Base-by-base conservation (phyloP, 768 basidiomycete genomes). In the Lentinus tigrinus region DNA sequence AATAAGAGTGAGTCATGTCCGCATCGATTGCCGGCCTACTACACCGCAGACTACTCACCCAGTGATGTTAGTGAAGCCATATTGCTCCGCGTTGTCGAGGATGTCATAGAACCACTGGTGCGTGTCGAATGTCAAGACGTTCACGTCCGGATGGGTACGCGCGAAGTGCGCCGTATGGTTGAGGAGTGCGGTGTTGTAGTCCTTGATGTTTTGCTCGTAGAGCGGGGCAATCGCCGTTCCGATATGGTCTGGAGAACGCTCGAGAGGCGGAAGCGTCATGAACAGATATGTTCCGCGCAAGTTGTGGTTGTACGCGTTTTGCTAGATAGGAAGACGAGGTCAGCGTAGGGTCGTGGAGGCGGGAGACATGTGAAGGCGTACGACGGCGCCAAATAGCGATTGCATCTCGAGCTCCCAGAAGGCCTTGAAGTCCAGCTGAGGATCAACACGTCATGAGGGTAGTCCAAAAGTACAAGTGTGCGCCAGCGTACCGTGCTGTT, bases 401-500 rank as follows among this genome's bases (percentile, higher is more conserved):
- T 57, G 57, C 75, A 81, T 80, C 57, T 82, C 80, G 11, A 55
- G 61, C 50, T 77, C 73, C 79, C 80, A 82, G 65, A 82, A 82
- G 4, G 74, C 73, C 36, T 70, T 66, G 61, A 77, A 82, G 66
- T 81, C 72, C 39, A 82, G 81, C 81, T 81, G 48, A 6, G 26
- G 11, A 48, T 7, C 17, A 11, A 26, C n/a, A 39, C 6, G 38
- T 21, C 21, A 7, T 48, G 50, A 28, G 21, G 9, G 6, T 24
- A 23, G 43, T n/a, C 14, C 10, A 17, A 24, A 16, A 21, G 9
- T 36, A 26, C 44, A 14, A 21, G 13, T 17, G 17, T 36, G 27
- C 21, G 19, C 14, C 16, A 50, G 17, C 48, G 16, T 34, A 70
- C 71, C 36, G 66, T 68, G 13, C 37, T 38, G 52, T 81, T 81